Evolutionary conservation across 2,329 filamentous ascomycete species (phyloP).

Genomic region (Cytospora piceae): DNA sequence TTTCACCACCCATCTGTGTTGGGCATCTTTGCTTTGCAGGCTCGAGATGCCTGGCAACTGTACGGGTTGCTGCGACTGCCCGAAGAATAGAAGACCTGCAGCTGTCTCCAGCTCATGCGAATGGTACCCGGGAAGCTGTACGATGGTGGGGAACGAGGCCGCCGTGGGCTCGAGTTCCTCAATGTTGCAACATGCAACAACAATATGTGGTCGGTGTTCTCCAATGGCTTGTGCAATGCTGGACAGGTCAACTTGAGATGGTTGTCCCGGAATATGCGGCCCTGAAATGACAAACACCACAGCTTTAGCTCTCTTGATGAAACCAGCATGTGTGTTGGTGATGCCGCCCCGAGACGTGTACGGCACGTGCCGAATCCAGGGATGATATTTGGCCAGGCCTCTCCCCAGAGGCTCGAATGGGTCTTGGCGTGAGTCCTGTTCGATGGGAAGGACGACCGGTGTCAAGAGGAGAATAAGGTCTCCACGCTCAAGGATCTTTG

Average conservation of each 20-base stretch:
- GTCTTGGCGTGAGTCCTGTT: constrained; percentile 50
- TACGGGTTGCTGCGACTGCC: constrained; percentile 34
- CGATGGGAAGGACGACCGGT: constrained; percentile 55
- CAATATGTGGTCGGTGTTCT: constrained; percentile 54
- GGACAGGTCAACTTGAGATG: constrained; percentile 56
- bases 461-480: constrained; percentile 66
- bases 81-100: constrained; percentile 54
- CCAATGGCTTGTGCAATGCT: constrained; percentile 48
- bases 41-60: constrained; percentile 30
- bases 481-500: constrained; percentile 49
- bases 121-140: constrained; percentile 55
- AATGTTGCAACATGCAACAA: constrained; percentile 56
- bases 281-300: constrained; percentile 65
- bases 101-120: constrained; percentile 52
- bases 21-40: constrained; percentile 39
- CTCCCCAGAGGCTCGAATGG: constrained; percentile 74
- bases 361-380: constrained; percentile 70
- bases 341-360: constrained; percentile 68
- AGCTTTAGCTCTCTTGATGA: constrained; percentile 62
- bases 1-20: constrained; percentile 47
- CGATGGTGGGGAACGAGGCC: constrained; percentile 54
- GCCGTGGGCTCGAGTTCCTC: constrained; percentile 45
- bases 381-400: constrained; percentile 62
- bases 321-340: constrained; percentile 64
- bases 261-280: constrained; percentile 49